Conservation (phyloP, 2,329 filamentous ascomycete genomes). For the Fusarium euwallaceae region DNA sequence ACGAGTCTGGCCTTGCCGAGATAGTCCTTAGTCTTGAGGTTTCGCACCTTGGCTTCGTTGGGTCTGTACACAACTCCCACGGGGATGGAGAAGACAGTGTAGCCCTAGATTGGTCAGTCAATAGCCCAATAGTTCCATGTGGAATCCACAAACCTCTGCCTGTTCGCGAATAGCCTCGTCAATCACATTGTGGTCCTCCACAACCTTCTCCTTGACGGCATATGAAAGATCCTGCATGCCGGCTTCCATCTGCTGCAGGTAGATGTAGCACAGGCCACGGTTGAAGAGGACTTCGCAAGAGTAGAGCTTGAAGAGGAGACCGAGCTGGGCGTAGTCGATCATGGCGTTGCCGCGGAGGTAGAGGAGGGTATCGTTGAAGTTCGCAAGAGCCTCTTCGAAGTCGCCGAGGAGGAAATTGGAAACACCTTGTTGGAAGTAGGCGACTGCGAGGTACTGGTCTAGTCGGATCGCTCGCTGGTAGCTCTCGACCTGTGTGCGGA, state of each 20-base stretch:
- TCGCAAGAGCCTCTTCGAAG: slow-evolving; percentile 95
- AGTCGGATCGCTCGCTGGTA: slow-evolving; percentile 92
- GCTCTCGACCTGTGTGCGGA: slow-evolving; percentile 79
- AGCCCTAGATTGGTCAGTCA: slow-evolving; percentile 73
- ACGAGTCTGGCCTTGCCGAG: slow-evolving; percentile 95
- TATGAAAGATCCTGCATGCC: slow-evolving; percentile 92
- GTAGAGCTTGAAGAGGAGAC: slow-evolving; percentile 94
- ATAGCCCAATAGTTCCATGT: not conserved
- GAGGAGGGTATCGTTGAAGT: slow-evolving; percentile 97
- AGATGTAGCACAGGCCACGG: slow-evolving; percentile 96
- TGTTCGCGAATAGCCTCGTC: slow-evolving; percentile 95
- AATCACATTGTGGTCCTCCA: slow-evolving; percentile 96
- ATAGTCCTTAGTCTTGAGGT: slow-evolving; percentile 97
- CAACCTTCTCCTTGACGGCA: slow-evolving; percentile 95
- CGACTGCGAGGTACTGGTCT: slow-evolving; percentile 95
- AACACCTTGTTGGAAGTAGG: slow-evolving; percentile 98
- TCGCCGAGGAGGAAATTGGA: slow-evolving; percentile 98
- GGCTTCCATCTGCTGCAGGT: slow-evolving; percentile 89
- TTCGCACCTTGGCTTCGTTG: slow-evolving; percentile 98
- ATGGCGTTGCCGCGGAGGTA: slow-evolving; percentile 96
- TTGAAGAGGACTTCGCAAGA: slow-evolving; percentile 99
- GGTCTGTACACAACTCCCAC: slow-evolving; percentile 95
- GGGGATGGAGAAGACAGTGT: slow-evolving; percentile 98
- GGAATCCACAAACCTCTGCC: slow-evolving; percentile 76
- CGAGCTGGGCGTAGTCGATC: slow-evolving; percentile 97